phyloP scores from a whole-genome alignment of 352 stramenopile genomes.

The Thalassiosira livingstoniorum region DNA sequence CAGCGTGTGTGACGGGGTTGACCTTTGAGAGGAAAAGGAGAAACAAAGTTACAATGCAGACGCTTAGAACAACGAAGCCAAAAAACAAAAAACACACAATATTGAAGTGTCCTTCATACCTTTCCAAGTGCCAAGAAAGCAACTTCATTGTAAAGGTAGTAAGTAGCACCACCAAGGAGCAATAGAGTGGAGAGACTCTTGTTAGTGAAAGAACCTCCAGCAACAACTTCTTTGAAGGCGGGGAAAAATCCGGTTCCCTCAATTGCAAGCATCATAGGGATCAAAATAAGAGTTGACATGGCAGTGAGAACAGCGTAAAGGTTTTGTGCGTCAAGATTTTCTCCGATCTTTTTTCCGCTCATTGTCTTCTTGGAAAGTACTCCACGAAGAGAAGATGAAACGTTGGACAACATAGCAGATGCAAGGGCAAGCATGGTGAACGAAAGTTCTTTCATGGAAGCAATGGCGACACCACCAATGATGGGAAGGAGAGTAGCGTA shows the following conservation, averaged over 20 bases:
- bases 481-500: constrained; percentile 88
- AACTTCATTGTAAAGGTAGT: constrained; percentile 91
- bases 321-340: constrained; percentile 90
- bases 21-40: constrained; percentile 50
- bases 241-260: constrained; percentile 86
- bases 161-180: constrained; percentile 78
- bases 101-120: neutral
- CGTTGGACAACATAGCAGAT: constrained; percentile 88
- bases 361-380: constrained; percentile 91
- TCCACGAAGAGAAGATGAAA: constrained; percentile 85
- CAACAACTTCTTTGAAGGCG: constrained; percentile 78
- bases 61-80: neutral
- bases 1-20: constrained; percentile 88
- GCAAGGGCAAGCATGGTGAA: constrained; percentile 87
- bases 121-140: constrained; percentile 88
- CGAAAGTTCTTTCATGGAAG: constrained; percentile 89
- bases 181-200: constrained; percentile 78
- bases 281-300: constrained; percentile 85
- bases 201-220: constrained; percentile 77
- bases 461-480: constrained; percentile 88
- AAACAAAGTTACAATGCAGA: neutral
- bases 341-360: constrained; percentile 88
- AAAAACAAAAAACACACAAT: neutral
- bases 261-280: constrained; percentile 85
- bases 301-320: constrained; percentile 89